phyloP scores from a whole-genome alignment of 805 yeast species.

The Suhomyces kilbournensis region DNA sequence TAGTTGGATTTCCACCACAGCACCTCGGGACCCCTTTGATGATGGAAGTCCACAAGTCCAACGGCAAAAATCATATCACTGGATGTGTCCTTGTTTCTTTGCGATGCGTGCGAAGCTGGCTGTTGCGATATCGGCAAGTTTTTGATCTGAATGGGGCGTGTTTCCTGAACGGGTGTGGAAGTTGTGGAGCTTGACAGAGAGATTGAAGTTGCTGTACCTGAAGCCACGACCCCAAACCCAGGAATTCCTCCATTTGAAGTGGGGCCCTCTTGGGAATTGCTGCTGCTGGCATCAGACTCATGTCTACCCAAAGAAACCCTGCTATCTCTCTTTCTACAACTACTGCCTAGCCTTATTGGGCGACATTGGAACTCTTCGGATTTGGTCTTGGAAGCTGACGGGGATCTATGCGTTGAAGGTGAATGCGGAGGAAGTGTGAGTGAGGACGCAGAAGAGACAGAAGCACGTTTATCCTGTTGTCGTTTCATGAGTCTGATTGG shows the following conservation, averaged over 20 bases:
- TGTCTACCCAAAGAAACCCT: slow-evolving; percentile 1
- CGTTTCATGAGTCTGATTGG: slow-evolving; percentile 30
- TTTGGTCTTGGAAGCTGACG: slow-evolving; percentile 4
- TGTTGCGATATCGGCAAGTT: slow-evolving; percentile 32
- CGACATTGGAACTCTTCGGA: slow-evolving; percentile 36
- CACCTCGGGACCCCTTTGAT: slow-evolving; percentile 87
- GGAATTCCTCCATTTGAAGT: not conserved
- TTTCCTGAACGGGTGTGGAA: not conserved
- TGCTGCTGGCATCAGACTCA: slow-evolving; percentile 4
- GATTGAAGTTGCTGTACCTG: not conserved
- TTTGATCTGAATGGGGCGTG: slow-evolving; percentile 32
- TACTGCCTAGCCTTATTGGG: slow-evolving; percentile 31
- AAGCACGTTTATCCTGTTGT: slow-evolving; percentile 12
- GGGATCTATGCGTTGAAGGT: slow-evolving; percentile 1
- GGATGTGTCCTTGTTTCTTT: slow-evolving; percentile 21
- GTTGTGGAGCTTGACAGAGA: not conserved
- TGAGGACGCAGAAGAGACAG: slow-evolving; percentile 7
- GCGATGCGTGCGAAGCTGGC: slow-evolving; percentile 11
- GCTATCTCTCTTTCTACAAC: slow-evolving; percentile 5
- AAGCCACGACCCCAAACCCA: not conserved
- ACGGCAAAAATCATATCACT: slow-evolving; percentile 67
- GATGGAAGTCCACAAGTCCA: slow-evolving; percentile 91
- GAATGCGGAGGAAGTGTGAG: slow-evolving; percentile 2
- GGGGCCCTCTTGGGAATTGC: slow-evolving; percentile 2
- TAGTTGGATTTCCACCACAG: slow-evolving; percentile 75